phyloP scores from a whole-genome alignment of 225 moss, liverwort and hornwort genomes.

The Polytrichum formosum region DNA sequence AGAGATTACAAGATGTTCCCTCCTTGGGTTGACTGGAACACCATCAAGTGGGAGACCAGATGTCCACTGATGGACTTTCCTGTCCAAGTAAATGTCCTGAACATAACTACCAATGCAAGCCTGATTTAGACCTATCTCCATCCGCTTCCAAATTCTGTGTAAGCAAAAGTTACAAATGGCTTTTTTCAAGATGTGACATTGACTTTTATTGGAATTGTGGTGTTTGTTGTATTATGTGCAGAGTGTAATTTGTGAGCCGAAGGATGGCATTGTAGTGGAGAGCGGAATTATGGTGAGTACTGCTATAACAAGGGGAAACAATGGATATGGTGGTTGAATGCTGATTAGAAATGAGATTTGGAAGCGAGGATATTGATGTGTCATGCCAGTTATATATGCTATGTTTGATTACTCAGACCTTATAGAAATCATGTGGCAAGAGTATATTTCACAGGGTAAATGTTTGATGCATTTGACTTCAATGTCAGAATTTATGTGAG shows the following conservation, averaged over 20 bases:
- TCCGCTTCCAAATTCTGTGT: neutral
- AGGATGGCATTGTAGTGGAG: slow-evolving; percentile 47
- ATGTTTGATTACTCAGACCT: too few relatives aligned
- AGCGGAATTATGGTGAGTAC: slow-evolving; percentile 44
- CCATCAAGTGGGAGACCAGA: slow-evolving; percentile 72
- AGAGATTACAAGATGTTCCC: slow-evolving; percentile 85
- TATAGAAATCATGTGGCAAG: too few relatives aligned
- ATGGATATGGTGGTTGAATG: too few relatives aligned
- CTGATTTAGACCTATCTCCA: too few relatives aligned
- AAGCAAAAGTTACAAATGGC: neutral
- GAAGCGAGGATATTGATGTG: too few relatives aligned
- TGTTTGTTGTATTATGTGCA: slow-evolving; percentile 22
- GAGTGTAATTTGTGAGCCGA: slow-evolving; percentile 72
- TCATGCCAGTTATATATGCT: too few relatives aligned
- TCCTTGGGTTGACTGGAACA: slow-evolving; percentile 77
- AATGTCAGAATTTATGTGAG: neutral
- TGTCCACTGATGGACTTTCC: slow-evolving; percentile 80
- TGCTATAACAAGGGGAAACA: too few relatives aligned
- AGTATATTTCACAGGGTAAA: too few relatives aligned
- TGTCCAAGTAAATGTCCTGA: slow-evolving; percentile 48
- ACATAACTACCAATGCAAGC: too few relatives aligned
- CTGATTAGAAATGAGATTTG: too few relatives aligned
- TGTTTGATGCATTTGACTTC: too few relatives aligned
- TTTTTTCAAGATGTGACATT: neutral
- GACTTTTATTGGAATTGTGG: neutral